These are phyloP conservation scores for Cordyceps tenuipes DNA, from an alignment of 2,329 filamentous ascomycete genomes.

Conservation along the genomic window DNA sequence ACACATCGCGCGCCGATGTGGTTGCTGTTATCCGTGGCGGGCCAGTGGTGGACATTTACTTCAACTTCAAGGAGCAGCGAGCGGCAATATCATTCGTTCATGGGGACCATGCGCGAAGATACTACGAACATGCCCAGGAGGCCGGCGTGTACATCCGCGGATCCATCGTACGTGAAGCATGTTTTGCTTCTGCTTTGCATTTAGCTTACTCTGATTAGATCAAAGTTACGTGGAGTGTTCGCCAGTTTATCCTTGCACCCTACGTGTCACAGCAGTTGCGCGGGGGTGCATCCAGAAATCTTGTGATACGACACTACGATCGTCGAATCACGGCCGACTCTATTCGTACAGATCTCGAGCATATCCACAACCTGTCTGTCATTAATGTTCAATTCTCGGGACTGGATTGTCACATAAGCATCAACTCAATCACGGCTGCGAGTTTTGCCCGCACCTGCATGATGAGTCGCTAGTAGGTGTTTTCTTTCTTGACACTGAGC, in stretches of 20 bases:
- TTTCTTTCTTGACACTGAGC: background rate
- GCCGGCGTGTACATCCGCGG: constrained; percentile 61
- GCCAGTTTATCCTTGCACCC: constrained; percentile 56
- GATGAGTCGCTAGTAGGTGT: constrained; percentile 49
- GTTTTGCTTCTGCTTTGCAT: background rate
- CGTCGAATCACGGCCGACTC: constrained; percentile 50
- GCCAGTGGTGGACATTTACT: constrained; percentile 57
- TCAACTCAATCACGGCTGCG: constrained; percentile 69
- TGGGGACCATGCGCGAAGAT: constrained; percentile 52
- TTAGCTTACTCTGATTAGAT: constrained; percentile 39
- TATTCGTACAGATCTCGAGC: constrained; percentile 67
- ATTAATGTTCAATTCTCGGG: constrained; percentile 53
- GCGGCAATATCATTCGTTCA: constrained; percentile 65
- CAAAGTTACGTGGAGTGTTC: constrained; percentile 59
- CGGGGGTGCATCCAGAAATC: constrained; percentile 62
- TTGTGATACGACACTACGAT: constrained; percentile 56
- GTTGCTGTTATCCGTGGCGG: constrained; percentile 60
- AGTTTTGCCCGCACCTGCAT: constrained; percentile 71
- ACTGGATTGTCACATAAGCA: constrained; percentile 58
- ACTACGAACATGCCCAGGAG: constrained; percentile 54
- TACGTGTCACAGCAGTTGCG: constrained; percentile 58
- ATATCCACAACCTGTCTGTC: constrained; percentile 72
- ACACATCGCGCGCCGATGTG: constrained; percentile 58
- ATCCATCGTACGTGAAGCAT: background rate
- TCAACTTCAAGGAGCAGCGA: constrained; percentile 49